These are phyloP conservation scores for Pseudocercospora fijiensis DNA, from an alignment of 2,329 filamentous ascomycete species.

Conservation along the genomic window DNA sequence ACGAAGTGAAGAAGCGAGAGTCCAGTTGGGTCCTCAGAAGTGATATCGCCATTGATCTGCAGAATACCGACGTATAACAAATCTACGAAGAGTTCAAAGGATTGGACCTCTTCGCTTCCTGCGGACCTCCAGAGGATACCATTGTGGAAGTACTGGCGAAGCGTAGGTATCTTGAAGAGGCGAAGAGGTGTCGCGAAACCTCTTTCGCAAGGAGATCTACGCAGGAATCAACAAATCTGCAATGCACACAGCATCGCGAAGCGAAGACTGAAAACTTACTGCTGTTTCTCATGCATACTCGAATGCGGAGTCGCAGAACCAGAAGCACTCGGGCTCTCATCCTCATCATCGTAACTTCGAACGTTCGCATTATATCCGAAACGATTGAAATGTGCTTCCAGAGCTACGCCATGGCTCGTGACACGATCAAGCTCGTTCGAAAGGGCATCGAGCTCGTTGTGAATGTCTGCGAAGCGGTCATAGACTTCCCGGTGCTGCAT, in stretches of 20 bases:
- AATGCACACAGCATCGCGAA: background rate
- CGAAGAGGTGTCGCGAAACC: conserved; percentile 46
- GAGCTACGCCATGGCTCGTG: conserved; percentile 53
- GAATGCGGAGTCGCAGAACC: conserved; percentile 27
- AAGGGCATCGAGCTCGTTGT: conserved; percentile 55
- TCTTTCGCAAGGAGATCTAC: conserved; percentile 15
- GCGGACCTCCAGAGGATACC: conserved; percentile 63
- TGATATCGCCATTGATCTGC: conserved; percentile 62
- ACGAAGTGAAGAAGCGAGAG: conserved; percentile 58
- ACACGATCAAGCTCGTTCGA: conserved; percentile 55
- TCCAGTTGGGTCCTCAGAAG: conserved; percentile 57
- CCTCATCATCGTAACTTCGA: conserved; percentile 38
- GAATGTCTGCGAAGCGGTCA: conserved; percentile 58
- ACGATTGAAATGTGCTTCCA: conserved; percentile 62
- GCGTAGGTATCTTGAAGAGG: conserved; percentile 59
- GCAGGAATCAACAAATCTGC: background rate
- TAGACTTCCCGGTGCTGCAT: conserved; percentile 53
- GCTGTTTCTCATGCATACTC: conserved; percentile 6
- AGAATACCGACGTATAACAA: conserved; percentile 65
- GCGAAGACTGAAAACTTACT: background rate
- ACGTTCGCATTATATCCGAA: conserved; percentile 63
- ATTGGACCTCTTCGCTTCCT: conserved; percentile 59
- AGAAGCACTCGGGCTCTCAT: conserved; percentile 25
- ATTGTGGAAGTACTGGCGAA: conserved; percentile 66
- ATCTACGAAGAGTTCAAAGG: conserved; percentile 65